phyloP scores from a whole-genome alignment of 2,329 filamentous ascomycete species.

The Trichophyton equinum region DNA sequence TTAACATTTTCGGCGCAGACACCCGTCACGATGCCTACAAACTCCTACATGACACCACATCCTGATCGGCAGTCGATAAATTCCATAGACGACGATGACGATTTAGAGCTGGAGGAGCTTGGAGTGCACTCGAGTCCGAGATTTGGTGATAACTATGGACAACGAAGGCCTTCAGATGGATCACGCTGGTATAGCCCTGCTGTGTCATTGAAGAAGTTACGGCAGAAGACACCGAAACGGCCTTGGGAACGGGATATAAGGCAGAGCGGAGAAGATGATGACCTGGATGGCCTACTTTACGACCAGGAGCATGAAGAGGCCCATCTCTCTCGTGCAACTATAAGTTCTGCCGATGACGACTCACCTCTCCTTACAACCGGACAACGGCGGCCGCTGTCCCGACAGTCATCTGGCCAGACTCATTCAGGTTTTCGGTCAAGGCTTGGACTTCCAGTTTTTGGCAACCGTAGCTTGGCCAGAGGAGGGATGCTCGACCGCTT shows the following conservation, averaged over 20 bases:
- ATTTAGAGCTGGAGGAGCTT: conserved; percentile 36
- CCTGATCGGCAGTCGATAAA: conserved; percentile 22
- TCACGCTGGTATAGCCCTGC: conserved; percentile 23
- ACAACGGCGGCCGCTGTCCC: conserved; percentile 28
- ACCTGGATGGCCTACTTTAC: conserved; percentile 54
- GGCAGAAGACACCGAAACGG: conserved; percentile 36
- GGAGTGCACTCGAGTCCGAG: conserved; percentile 24
- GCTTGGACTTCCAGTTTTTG: conserved; percentile 54
- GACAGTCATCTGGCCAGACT: conserved; percentile 21
- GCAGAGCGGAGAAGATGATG: conserved; percentile 33
- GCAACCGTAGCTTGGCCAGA: not conserved
- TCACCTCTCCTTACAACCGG: conserved; percentile 53
- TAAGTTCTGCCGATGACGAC: conserved; percentile 52
- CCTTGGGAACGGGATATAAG: conserved; percentile 20
- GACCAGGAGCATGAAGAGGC: conserved; percentile 45
- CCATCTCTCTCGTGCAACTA: conserved; percentile 49
- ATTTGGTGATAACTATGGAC: conserved; percentile 15
- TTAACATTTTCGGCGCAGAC: not conserved
- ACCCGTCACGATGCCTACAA: conserved; percentile 11
- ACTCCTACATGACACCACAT: conserved; percentile 20
- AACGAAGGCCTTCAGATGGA: conserved; percentile 12
- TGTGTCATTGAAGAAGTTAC: conserved; percentile 38
- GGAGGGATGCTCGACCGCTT: conserved; percentile 10
- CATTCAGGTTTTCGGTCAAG: conserved; percentile 41
- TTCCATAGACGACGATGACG: conserved; percentile 28